These are phyloP conservation scores for Mycogone perniciosa DNA, from an alignment of 2,329 filamentous ascomycete species.

Conservation along the genomic window DNA sequence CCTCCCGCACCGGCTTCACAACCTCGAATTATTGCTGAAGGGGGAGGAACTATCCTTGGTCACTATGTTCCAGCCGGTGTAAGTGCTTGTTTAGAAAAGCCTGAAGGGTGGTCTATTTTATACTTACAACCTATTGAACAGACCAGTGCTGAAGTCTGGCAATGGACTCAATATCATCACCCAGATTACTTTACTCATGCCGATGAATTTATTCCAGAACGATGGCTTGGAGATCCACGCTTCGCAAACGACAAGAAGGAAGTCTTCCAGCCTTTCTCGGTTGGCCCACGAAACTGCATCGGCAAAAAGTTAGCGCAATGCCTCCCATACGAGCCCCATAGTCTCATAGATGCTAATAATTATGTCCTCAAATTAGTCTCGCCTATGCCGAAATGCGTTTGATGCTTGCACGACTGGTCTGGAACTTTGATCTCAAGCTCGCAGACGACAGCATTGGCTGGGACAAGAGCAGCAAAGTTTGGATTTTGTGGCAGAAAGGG, in stretches of 20 bases:
- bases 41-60: constrained; percentile 25
- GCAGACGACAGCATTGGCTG: constrained; percentile 10
- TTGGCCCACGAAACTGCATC: constrained; percentile 26
- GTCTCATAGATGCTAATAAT: background rate
- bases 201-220: constrained; percentile 31
- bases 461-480: constrained; percentile 5
- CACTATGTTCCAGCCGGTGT: constrained; percentile 27
- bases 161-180: constrained; percentile 29
- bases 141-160: constrained; percentile 29
- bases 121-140: background rate
- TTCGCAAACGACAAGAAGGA: constrained; percentile 20
- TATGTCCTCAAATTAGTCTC: constrained; percentile 15
- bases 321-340: no score
- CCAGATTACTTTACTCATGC: constrained; percentile 27
- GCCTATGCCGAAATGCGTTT: constrained; percentile 27
- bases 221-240: constrained; percentile 25
- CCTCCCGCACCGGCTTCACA: constrained; percentile 36
- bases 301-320: constrained; percentile 24
- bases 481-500: constrained; percentile 11
- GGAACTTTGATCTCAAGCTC: constrained; percentile 25
- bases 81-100: constrained; percentile 7
- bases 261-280: constrained; percentile 23
- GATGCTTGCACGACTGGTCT: constrained; percentile 22
- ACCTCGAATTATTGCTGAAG: constrained; percentile 24
- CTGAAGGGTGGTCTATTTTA: background rate